These are phyloP conservation scores for Zygosaccharomyces pseudobailii DNA, from an alignment of 1,139 yeast genomes.

Conservation along the genomic window DNA sequence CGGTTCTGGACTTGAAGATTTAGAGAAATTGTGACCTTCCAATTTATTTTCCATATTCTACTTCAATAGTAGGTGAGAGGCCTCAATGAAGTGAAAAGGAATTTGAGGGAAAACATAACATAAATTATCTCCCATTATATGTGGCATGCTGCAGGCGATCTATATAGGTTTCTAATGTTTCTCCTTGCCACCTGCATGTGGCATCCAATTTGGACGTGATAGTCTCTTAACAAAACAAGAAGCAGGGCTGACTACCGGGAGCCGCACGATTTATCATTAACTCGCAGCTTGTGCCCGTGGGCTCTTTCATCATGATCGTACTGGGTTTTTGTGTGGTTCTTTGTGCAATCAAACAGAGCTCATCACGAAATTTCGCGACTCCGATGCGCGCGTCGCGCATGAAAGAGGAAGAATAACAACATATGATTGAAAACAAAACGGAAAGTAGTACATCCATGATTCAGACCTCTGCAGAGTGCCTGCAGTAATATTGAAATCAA, in stretches of 20 bases:
- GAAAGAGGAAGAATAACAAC: not conserved
- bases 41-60: not conserved
- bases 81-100: not conserved
- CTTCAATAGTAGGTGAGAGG: not conserved
- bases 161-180: too few species aligned
- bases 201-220: too few species aligned
- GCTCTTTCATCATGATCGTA: not conserved
- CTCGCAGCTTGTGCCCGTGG: not conserved
- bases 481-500: too few species aligned
- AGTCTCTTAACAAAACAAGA: not conserved
- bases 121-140: not conserved
- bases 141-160: not conserved
- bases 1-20: not conserved
- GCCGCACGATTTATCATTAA: not conserved
- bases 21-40: not conserved
- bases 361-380: not conserved
- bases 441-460: too few species aligned
- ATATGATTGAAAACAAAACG: not conserved
- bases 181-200: not conserved
- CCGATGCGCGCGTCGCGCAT: not conserved
- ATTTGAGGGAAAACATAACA: not conserved
- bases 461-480: too few species aligned
- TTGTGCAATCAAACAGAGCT: not conserved
- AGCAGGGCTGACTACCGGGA: not conserved
- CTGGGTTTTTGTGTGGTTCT: too few species aligned